Conservation (phyloP, 805 yeast species). For the Wickerhamiella nectarea region DNA sequence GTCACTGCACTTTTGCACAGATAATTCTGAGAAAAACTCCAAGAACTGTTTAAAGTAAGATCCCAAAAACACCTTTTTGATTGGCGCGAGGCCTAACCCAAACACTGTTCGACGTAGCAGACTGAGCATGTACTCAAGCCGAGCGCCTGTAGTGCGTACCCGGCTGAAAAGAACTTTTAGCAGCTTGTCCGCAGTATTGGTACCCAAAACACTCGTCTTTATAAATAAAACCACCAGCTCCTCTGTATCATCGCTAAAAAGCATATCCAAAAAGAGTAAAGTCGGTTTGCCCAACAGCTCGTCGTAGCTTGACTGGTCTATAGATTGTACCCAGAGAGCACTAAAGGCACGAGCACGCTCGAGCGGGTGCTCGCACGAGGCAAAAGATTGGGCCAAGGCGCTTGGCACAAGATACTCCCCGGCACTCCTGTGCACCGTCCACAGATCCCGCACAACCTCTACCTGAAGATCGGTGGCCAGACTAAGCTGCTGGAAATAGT, state of each 20-base stretch:
- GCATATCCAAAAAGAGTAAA: constrained; percentile 52
- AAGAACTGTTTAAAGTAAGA: constrained; percentile 3
- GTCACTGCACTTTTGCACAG: not conserved
- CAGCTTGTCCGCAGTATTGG: constrained; percentile 46
- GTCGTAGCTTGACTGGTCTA: constrained; percentile 33
- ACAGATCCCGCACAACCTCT: constrained; percentile 53
- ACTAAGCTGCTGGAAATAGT: constrained; percentile 18
- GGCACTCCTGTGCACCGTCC: constrained; percentile 41
- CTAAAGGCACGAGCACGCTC: constrained; percentile 43
- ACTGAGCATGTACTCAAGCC: constrained; percentile 6
- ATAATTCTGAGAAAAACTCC: not conserved
- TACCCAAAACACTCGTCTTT: constrained; percentile 13
- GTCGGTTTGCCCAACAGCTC: constrained; percentile 47
- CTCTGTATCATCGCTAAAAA: constrained; percentile 1
- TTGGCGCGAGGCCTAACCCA: not conserved
- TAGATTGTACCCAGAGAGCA: constrained; percentile 64
- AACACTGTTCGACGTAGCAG: not conserved
- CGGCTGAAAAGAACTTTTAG: constrained; percentile 41
- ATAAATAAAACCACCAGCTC: constrained; percentile 7
- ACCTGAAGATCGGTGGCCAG: constrained; percentile 47
- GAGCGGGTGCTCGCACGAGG: constrained; percentile 24
- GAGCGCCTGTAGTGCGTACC: not conserved
- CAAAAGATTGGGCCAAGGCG: constrained; percentile 44
- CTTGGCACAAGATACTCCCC: constrained; percentile 54
- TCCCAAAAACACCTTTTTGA: constrained; percentile 5